A percentile compares a stretch with the other conserved stretches of the same genome.
Conservation (phyloP, 2,329 filamentous ascomycete species). For the Rutstroemia sp. region DNA sequence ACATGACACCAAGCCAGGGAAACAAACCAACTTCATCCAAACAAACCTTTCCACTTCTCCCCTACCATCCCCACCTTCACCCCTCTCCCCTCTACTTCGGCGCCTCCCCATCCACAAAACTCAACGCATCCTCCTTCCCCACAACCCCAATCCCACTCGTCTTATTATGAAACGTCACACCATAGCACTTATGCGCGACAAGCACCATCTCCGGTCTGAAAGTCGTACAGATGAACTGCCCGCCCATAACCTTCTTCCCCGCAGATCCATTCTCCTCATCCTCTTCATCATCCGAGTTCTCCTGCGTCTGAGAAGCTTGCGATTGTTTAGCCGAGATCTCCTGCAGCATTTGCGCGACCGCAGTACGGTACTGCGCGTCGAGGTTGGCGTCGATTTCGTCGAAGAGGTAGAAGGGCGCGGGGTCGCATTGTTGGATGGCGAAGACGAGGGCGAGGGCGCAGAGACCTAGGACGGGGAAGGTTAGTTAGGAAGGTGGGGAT, state of each 20-base stretch:
- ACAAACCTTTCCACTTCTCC: neutral
- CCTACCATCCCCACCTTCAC: neutral
- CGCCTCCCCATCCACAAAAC: slow-evolving; percentile 83
- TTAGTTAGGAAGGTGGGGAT: slow-evolving; percentile 1
- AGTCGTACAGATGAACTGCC: slow-evolving; percentile 96
- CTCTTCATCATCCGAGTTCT: slow-evolving; percentile 33
- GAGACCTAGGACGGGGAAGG: slow-evolving; percentile 50
- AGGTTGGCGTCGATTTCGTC: slow-evolving; percentile 98
- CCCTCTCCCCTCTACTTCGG: slow-evolving; percentile 17
- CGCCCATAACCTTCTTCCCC: slow-evolving; percentile 33
- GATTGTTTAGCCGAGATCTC: slow-evolving; percentile 56
- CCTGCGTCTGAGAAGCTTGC: slow-evolving; percentile 7
- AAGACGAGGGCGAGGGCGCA: slow-evolving; percentile 97
- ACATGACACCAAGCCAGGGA: too few relatives aligned
- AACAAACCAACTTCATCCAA: too few relatives aligned
- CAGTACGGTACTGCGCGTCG: slow-evolving; percentile 94
- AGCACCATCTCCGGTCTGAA: slow-evolving; percentile 95
- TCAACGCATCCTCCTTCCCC: slow-evolving; percentile 75
- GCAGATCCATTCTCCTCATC: slow-evolving; percentile 25
- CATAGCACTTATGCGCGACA: slow-evolving; percentile 96
- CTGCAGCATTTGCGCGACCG: slow-evolving; percentile 82
- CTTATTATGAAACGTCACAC: slow-evolving; percentile 89
- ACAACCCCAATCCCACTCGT: slow-evolving; percentile 92
- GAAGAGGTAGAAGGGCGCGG: slow-evolving; percentile 97
- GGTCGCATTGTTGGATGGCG: slow-evolving; percentile 96